Percentiles rank a stretch among this genome's conserved stretches.
These are phyloP conservation scores for Phytophthora sojae DNA, from an alignment of 352 stramenopile species.

Conservation along the genomic window DNA sequence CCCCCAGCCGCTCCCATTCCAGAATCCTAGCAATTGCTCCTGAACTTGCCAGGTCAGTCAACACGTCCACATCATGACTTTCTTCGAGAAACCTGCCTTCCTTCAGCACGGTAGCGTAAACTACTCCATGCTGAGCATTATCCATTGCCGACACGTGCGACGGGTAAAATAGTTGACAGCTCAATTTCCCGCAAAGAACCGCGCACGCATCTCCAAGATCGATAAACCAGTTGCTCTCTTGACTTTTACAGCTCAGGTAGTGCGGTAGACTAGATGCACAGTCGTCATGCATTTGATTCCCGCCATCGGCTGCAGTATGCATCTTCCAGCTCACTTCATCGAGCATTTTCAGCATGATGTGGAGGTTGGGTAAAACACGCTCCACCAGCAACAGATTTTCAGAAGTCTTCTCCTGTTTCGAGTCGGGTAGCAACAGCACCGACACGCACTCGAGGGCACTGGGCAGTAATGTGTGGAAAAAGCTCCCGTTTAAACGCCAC, in stretches of 20 bases:
- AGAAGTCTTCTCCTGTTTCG: neutral
- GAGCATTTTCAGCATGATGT: conserved; percentile 63
- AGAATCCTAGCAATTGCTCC: conserved; percentile 37
- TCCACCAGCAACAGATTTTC: conserved; percentile 41
- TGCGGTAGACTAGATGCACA: neutral
- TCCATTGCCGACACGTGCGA: neutral
- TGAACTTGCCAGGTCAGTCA: conserved; percentile 1
- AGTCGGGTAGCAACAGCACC: conserved; percentile 29
- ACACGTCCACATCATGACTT: neutral
- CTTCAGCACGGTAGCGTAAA: conserved; percentile 16
- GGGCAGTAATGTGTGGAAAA: conserved; percentile 57
- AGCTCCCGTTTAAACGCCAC: conserved; percentile 56
- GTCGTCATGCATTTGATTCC: conserved; percentile 45
- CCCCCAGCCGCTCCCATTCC: conserved; percentile 50
- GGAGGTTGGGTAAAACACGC: conserved; percentile 45
- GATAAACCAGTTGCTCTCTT: conserved; percentile 50
- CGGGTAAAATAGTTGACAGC: conserved; percentile 36
- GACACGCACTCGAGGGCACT: conserved; percentile 57
- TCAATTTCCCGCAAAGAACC: conserved; percentile 57
- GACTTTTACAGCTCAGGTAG: neutral
- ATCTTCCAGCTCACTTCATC: conserved; percentile 75
- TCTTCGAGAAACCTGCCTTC: conserved; percentile 25
- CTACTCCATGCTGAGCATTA: neutral
- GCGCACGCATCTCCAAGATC: conserved; percentile 57
- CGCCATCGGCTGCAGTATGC: conserved; percentile 27